These are phyloP conservation scores for Plectranthus barbatus DNA, from an alignment of 257 asterid species.

Conservation along the genomic window DNA sequence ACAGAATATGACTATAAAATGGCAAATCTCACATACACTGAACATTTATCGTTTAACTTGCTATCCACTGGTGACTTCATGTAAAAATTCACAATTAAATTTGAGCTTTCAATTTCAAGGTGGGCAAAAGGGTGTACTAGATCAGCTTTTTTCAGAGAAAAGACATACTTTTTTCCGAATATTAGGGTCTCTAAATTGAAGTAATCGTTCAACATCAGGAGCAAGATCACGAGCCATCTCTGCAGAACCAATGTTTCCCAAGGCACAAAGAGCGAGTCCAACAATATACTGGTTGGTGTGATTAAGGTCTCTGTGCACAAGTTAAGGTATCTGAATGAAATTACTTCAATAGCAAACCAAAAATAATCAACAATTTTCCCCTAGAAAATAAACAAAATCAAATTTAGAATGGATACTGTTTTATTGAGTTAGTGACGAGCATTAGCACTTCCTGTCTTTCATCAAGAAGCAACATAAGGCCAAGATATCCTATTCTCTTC, in stretches of 20 bases:
- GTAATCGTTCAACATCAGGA: constrained; percentile 86
- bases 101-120: background rate
- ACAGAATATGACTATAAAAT: background rate
- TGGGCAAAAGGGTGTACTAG: background rate
- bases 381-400: constrained; percentile 4
- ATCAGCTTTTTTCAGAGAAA: background rate
- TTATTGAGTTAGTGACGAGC: constrained; percentile 92
- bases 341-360: constrained; percentile 5
- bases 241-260: constrained; percentile 88
- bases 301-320: constrained; percentile 67
- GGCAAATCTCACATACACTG: background rate
- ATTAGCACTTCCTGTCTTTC: constrained; percentile 95
- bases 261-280: constrained; percentile 95
- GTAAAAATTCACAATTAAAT: background rate
- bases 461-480: constrained; percentile 91
- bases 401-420: constrained; percentile 55
- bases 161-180: constrained; percentile 72
- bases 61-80: background rate
- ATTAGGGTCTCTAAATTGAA: constrained; percentile 92
- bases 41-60: background rate
- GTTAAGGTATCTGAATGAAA: constrained; percentile 36
- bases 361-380: constrained; percentile 9
- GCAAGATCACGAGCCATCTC: constrained; percentile 99
- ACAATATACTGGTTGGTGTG: constrained; percentile 92
- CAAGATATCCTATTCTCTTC: constrained; percentile 96